Base-by-base conservation (phyloP, 306 rosid genomes). In the Malus asiatica region DNA sequence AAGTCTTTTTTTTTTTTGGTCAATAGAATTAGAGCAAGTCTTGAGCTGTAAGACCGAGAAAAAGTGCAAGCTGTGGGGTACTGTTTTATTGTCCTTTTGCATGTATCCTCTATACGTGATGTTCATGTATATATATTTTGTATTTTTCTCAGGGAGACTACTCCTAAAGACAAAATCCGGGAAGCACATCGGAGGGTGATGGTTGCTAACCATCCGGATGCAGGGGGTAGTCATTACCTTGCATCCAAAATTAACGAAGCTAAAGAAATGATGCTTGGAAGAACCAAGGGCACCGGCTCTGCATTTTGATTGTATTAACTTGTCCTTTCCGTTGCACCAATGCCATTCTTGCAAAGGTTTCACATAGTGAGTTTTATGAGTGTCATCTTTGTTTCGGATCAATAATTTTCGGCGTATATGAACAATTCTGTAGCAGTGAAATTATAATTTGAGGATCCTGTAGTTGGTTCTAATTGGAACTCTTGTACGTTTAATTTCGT, bases 161-260 rank as follows among this genome's bases (percentile, higher is more conserved):
- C 85, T 18, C 88, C 96, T n/a, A 53, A 66, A 2, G 93, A 90
- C 29, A 91, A 91, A 84, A 83, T 94, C 35, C 87, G 79, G 78
- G 97, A 88, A 86, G 97, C 98, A 22, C 98, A 94, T 73, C 86
- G 96, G 84, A 94, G 89, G 89, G 94, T 94, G 82, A 94, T 94
- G 97, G 84, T 91, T 40, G 98, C 98, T 33, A 94, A 94, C 84
- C 97, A 94, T 88, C 98, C 98, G 5, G 98, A 94, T 79, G 94
- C 97, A 1, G 98, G 97, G 20, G 97, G 98, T 67, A 94, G 98
- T 85, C 97, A 94, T 78, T 91, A 88, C 85, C 93, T 94, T 68
- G 98, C 98, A 25, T 91, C 97, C 16, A 94, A 94, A 82, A 86
- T 94, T 35, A 94, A 94, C 44, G 98, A 94, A 84, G 98, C 97